phyloP scores from a whole-genome alignment of 805 yeast genomes.

The Candida boidinii region DNA sequence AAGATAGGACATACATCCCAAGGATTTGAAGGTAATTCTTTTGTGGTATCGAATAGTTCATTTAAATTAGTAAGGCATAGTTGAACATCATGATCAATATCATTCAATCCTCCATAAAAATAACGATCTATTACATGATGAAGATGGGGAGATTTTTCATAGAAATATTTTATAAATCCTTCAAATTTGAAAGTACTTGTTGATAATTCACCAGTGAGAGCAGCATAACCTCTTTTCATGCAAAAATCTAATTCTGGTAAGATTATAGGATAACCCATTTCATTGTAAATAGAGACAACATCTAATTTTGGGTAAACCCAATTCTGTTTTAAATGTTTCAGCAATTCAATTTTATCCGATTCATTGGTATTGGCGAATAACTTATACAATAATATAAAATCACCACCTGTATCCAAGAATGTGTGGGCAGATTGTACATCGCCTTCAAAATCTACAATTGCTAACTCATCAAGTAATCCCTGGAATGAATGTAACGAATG shows the following conservation, averaged over 20 bases:
- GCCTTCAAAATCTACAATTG: slow-evolving; percentile 47
- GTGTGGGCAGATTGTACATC: slow-evolving; percentile 40
- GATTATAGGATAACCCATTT: slow-evolving; percentile 26
- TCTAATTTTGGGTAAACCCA: slow-evolving; percentile 39
- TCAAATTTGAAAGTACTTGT: too few relatives aligned
- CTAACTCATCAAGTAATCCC: slow-evolving; percentile 45
- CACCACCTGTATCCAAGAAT: slow-evolving; percentile 57
- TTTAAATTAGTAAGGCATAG: slow-evolving; percentile 30
- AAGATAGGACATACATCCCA: slow-evolving; percentile 28
- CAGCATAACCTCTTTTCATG: slow-evolving; percentile 46
- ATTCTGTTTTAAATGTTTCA: slow-evolving; percentile 17
- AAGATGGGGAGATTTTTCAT: slow-evolving; percentile 33
- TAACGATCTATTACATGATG: slow-evolving; percentile 35
- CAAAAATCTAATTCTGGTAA: slow-evolving; percentile 35
- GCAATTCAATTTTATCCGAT: slow-evolving; percentile 3
- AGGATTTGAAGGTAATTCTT: slow-evolving; percentile 14
- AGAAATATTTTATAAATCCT: slow-evolving; percentile 5
- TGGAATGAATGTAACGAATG: slow-evolving; percentile 48
- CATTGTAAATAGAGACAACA: slow-evolving; percentile 29
- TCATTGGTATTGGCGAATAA: slow-evolving; percentile 21
- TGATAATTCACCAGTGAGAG: slow-evolving; percentile 19
- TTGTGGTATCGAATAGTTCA: slow-evolving; percentile 31
- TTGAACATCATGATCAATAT: slow-evolving; percentile 30
- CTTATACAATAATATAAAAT: slow-evolving; percentile 38
- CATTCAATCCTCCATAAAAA: slow-evolving; percentile 44